Conservation (phyloP, 495 filamentous ascomycete genomes). For the Polyplosphaeria fusca region DNA sequence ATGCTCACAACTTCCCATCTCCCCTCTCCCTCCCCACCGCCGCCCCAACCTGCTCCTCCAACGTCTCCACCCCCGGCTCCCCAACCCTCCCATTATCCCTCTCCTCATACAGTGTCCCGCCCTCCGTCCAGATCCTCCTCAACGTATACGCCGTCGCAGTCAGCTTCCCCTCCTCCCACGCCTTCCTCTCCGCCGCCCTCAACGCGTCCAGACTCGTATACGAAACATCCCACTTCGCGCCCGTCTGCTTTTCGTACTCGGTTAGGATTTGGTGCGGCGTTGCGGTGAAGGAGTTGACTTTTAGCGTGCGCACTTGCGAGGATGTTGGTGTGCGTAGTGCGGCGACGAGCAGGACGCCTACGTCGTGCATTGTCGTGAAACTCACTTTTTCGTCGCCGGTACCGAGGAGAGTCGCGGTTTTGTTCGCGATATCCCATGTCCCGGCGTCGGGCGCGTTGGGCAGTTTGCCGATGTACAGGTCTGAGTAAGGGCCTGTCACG, state of each 20-base stretch:
- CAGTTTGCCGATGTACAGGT: constrained; percentile 55
- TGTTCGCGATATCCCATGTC: constrained; percentile 52
- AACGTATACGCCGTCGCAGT: constrained; percentile 57
- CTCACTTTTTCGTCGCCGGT: constrained; percentile 56
- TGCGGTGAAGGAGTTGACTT: constrained; percentile 67
- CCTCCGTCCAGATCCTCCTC: constrained; percentile 67
- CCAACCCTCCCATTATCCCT: constrained; percentile 62
- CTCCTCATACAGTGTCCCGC: constrained; percentile 65
- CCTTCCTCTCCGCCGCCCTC: constrained; percentile 51
- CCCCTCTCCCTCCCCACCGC: constrained; percentile 38
- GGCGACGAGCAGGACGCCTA: constrained; percentile 61
- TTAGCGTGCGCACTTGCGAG: constrained; percentile 55
- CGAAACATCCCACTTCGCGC: constrained; percentile 52
- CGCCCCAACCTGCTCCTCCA: constrained; percentile 49
- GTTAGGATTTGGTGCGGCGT: constrained; percentile 59
- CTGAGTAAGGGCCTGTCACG: constrained; percentile 67
- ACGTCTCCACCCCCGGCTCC: constrained; percentile 45
- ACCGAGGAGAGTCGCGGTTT: constrained; percentile 58
- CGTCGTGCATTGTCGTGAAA: constrained; percentile 65
- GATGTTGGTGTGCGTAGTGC: constrained; percentile 55
- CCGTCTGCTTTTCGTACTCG: constrained; percentile 66
- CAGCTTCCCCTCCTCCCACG: constrained; percentile 54
- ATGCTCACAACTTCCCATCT: too few relatives aligned
- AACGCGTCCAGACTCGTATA: constrained; percentile 53
- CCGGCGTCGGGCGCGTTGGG: constrained; percentile 49